Base-by-base conservation (phyloP, 2,329 filamentous ascomycete species). In the Thermoascus crustaceus region DNA sequence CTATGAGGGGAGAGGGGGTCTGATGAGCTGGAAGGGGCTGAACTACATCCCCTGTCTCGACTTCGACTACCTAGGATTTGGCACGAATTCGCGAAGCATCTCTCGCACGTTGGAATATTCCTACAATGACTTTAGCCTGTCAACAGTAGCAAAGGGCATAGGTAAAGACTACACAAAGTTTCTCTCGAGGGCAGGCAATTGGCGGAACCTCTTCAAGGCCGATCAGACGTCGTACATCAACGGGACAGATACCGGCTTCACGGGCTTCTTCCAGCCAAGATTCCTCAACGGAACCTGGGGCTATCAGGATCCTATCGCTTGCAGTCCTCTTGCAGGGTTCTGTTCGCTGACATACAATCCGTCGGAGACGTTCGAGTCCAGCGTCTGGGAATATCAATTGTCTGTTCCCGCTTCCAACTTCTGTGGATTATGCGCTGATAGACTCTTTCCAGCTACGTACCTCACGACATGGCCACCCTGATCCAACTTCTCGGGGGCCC, bases 71-170 rank as follows among this genome's bases (percentile, higher is more conserved):
- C 60, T 70, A 20, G 79, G 79, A 2, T 77, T 80, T 21, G 82
- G 82, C 0, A 78, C 78, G 0, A 73, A 82, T 61, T 85, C 82
- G 0, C 69, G 82, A 7, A 80, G 73, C 41, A 73, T 86, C 27
- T 84, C 78, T 1, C 71, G 82, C 9, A 86, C 81, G 0, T 68
- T 86, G 2, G 82, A 87, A 52, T 87, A 87, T 52, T 74, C 78
- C 4, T 86, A 86, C 57, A 78, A 86, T 47, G 82, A 86, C 58
- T 86, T 75, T 49, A 73, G 71, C 37, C 76, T 83, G 37, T 63
- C 76, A 0, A 68, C 78, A 24, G 75, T 85, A 38, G 79, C 79
- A 0, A 66, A 64, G 2, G 67, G 64, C 0, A 53, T 83, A 14
- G 74, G 73, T 8, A 68, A 72, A 3, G 59, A 48, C 0, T 62